Conservation (phyloP, 2,329 filamentous ascomycete species). For the Emmonsiellopsis sp. region DNA sequence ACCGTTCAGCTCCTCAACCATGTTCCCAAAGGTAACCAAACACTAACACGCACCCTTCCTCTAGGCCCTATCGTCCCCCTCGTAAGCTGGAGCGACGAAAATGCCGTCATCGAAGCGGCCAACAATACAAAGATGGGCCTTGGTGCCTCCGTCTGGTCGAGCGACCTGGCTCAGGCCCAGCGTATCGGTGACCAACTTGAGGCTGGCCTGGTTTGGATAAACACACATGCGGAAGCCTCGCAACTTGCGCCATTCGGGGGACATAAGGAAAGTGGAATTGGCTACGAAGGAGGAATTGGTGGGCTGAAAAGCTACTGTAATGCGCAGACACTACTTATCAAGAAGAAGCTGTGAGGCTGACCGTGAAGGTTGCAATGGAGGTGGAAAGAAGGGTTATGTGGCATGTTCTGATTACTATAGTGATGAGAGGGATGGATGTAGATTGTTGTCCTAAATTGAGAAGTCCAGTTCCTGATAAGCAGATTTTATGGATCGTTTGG, state of each 20-base stretch:
- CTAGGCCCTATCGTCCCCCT: conserved; percentile 54
- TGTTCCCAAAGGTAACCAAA: neutral
- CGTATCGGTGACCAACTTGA: conserved; percentile 47
- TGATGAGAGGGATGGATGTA: no score
- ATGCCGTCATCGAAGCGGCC: conserved; percentile 49
- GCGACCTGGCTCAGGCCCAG: conserved; percentile 43
- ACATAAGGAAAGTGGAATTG: conserved; percentile 45
- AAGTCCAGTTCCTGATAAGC: no score
- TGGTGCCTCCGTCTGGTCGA: conserved; percentile 50
- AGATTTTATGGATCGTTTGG: no score
- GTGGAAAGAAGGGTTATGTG: no score
- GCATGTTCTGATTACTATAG: no score
- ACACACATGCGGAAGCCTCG: conserved; percentile 30
- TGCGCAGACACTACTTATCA: conserved; percentile 26
- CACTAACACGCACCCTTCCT: neutral
- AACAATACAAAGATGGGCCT: conserved; percentile 47
- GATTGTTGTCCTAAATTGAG: no score
- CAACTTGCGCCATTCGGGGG: conserved; percentile 39
- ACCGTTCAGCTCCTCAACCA: neutral
- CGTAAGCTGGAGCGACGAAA: conserved; percentile 52
- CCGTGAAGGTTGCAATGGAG: no score
- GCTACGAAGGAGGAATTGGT: conserved; percentile 37
- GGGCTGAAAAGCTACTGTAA: conserved; percentile 36
- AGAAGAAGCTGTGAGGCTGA: conserved; percentile 11
- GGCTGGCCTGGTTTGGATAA: conserved; percentile 54